Evolutionary conservation across 306 rosid genomes (phyloP), one percentile per base, ranked within the genome.

Genomic region (Sicyos edulis): DNA sequence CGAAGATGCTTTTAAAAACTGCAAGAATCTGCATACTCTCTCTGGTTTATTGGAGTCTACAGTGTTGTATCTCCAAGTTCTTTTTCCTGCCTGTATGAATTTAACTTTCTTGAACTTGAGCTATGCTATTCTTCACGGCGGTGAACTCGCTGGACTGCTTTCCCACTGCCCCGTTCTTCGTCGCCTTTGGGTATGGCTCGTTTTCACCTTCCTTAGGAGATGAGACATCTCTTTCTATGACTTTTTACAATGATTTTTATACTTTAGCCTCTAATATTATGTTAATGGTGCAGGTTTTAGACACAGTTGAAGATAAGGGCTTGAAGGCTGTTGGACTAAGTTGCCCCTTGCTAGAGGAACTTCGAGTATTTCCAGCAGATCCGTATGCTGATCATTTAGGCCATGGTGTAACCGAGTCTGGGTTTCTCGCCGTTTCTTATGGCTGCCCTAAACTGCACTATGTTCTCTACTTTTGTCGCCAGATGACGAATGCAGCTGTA

Each of bases 401-500:
- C 55, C 86, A 78, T 8, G 91, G 88, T 29, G 96, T 89, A 57
- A 87, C 97, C 56, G 97, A 91, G 58, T 78, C 86, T 11, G 97
- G 97, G 37, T 87, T 89, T 83, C 58, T 89, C 73, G 89, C 97
- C 1, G 88, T 91, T 68, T 89, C 96, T 44, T 74, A 74, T 81
- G 96, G 96, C 57, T 91, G 97, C 76, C 84, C 67, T n/a, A 88
- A 69, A 59, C 96, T 91, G 40, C 87, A 72, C 75, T 87, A 89
- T 13, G 88, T 89, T 32, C 96, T 91, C 67, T 91, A 89, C 88
- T 91, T 91, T 78, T 88, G 96, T 69, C 85, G 84, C 58, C 91
- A 84, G 79, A 88, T 91, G 96, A 88, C 97, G 21, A 91, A 91
- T 68, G 96, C 85, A n/a, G 97, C 97, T 29, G 89, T 91, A n/a